Conservation (phyloP, 768 basidiomycete genomes). For the Pluteus cervinus region DNA sequence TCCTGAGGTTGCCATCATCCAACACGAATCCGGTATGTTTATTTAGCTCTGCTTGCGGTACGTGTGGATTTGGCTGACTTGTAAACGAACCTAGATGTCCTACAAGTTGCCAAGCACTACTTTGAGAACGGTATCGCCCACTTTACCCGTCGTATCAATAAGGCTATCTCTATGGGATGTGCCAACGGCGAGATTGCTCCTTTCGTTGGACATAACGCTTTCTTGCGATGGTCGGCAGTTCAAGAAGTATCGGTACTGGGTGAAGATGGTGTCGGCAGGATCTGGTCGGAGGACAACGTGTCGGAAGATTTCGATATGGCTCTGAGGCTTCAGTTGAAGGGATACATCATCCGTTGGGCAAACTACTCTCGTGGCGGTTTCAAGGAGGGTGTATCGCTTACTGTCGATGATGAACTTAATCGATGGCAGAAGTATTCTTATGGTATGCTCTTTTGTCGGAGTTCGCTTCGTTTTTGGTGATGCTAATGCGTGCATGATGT, state of each 20-base stretch:
- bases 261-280: constrained; percentile 58
- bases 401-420: constrained; percentile 86
- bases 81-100: constrained; percentile 51
- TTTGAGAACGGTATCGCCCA: constrained; percentile 89
- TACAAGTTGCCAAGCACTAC: constrained; percentile 86
- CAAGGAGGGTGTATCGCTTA: constrained; percentile 88
- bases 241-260: constrained; percentile 77
- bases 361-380: constrained; percentile 82
- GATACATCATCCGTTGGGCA: constrained; percentile 80
- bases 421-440: constrained; percentile 89
- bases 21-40: constrained; percentile 75
- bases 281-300: constrained; percentile 81
- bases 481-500: constrained; percentile 2
- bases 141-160: constrained; percentile 85
- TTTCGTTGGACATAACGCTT: constrained; percentile 86
- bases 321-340: constrained; percentile 55
- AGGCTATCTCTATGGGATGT: constrained; percentile 71
- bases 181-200: constrained; percentile 81
- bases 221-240: constrained; percentile 83
- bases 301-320: constrained; percentile 87
- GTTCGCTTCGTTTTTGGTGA: neutral
- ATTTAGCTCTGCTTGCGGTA: neutral
- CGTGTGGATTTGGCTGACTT: neutral
- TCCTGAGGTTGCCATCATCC: constrained; percentile 83
- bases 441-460: constrained; percentile 31